Percentiles rank a stretch among this genome's conserved stretches.
These are phyloP conservation scores for Miscanthus sacchariflorus DNA, from an alignment of 202 grass and related monocot genomes.

Conservation along the genomic window DNA sequence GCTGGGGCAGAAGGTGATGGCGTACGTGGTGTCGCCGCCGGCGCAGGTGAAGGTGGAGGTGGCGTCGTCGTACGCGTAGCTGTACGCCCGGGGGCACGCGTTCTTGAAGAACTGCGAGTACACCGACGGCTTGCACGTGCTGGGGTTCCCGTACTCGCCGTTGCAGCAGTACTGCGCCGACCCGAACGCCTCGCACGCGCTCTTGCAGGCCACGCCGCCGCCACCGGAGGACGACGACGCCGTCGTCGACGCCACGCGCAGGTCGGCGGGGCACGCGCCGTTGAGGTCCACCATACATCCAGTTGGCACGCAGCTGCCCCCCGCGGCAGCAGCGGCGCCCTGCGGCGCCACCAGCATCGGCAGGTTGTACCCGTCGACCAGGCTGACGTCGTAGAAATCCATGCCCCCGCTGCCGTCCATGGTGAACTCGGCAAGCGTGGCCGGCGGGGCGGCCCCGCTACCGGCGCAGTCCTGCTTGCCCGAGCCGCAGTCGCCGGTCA, in stretches of 20 bases:
- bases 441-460: constrained; percentile 20
- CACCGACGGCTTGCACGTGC: constrained; percentile 55
- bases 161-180: constrained; percentile 65
- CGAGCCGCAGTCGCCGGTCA: constrained; percentile 64
- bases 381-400: neutral
- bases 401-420: constrained; percentile 54
- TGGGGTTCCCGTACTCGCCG: constrained; percentile 57
- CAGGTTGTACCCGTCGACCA: neutral
- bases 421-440: constrained; percentile 65
- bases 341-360: constrained; percentile 59
- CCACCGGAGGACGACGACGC: neutral
- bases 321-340: neutral
- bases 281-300: constrained; percentile 63
- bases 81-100: constrained; percentile 64
- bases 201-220: constrained; percentile 57
- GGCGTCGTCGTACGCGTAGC: constrained; percentile 75
- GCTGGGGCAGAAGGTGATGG: constrained; percentile 72
- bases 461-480: constrained; percentile 54
- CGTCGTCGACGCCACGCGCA: constrained; percentile 46
- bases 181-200: constrained; percentile 71
- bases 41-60: constrained; percentile 79
- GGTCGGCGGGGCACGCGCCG: constrained; percentile 61
- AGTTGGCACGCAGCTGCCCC: constrained; percentile 51
- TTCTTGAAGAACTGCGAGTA: constrained; percentile 77
- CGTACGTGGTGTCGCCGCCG: constrained; percentile 40